Conservation (phyloP, 2,329 filamentous ascomycete genomes). For the Calonectria pseudoturangicola region DNA sequence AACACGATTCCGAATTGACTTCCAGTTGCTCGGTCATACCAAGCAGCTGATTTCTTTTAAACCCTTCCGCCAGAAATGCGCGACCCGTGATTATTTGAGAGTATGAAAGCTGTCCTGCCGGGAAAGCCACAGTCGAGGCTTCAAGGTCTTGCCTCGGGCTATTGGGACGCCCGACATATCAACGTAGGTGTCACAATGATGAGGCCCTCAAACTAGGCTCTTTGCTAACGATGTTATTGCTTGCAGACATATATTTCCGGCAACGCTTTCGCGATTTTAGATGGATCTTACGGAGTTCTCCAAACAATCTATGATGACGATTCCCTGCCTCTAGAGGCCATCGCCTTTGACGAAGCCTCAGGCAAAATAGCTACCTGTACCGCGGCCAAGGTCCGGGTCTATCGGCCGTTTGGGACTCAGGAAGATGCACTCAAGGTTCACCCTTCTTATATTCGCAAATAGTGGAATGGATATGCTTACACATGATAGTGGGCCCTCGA, state of each 20-base stretch:
- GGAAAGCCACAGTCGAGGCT: constrained; percentile 86
- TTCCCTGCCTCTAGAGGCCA: constrained; percentile 79
- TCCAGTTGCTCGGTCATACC: constrained; percentile 26
- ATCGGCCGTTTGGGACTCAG: constrained; percentile 82
- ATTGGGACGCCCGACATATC: constrained; percentile 83
- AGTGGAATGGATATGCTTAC: constrained; percentile 47
- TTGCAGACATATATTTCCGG: constrained; percentile 90
- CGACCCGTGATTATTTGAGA: constrained; percentile 59
- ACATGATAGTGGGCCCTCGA: constrained; percentile 77
- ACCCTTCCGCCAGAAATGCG: constrained; percentile 48
- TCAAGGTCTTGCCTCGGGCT: constrained; percentile 83
- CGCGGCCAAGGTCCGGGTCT: constrained; percentile 80
- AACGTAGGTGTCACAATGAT: constrained; percentile 72
- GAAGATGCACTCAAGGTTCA: constrained; percentile 85
- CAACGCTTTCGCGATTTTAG: constrained; percentile 89
- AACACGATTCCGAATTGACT: constrained; percentile 23
- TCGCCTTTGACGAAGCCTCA: constrained; percentile 86
- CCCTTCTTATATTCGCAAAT: constrained; percentile 21
- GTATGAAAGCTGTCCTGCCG: constrained; percentile 87
- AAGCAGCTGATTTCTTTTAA: constrained; percentile 30
- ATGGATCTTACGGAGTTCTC: constrained; percentile 82
- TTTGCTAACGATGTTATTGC: constrained; percentile 36
- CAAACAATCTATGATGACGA: constrained; percentile 96
- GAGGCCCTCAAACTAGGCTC: constrained; percentile 12
- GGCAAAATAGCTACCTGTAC: constrained; percentile 91